phyloP scores from a whole-genome alignment of 768 basidiomycete genomes.

The Termitomyces sp. region DNA sequence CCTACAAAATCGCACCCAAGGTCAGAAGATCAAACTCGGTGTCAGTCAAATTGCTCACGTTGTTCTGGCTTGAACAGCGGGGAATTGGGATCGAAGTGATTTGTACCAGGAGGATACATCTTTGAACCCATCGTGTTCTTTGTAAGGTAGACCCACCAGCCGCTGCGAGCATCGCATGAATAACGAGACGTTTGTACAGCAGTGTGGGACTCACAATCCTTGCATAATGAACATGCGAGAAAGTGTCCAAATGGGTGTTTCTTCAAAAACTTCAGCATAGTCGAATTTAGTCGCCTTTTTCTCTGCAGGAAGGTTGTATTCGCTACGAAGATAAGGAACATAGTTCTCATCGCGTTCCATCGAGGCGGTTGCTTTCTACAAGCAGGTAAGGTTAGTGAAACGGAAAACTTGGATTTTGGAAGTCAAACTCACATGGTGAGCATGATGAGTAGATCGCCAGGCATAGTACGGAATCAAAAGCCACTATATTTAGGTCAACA shows the following conservation, averaged over 20 bases:
- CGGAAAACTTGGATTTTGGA: neutral
- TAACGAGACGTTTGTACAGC: neutral
- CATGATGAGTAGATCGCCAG: conserved; percentile 67
- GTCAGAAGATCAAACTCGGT: conserved; percentile 3
- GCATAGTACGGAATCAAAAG: conserved; percentile 58
- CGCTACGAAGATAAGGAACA: conserved; percentile 46
- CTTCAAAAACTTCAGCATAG: conserved; percentile 49
- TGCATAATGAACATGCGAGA: conserved; percentile 47
- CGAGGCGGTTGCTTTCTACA: conserved; percentile 62
- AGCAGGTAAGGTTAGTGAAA: neutral
- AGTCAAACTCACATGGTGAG: conserved; percentile 52
- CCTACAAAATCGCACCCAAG: conserved; percentile 19
- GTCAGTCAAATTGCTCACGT: conserved; percentile 22
- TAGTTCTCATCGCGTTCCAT: conserved; percentile 80
- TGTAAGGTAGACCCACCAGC: conserved; percentile 27
- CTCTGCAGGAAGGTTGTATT: conserved; percentile 37
- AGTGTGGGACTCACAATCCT: conserved; percentile 27
- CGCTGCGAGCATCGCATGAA: conserved; percentile 3
- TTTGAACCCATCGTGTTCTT: conserved; percentile 46
- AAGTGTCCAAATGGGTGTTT: conserved; percentile 45
- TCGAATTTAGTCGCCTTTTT: conserved; percentile 33
- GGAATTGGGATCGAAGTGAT: conserved; percentile 37
- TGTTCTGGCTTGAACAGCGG: conserved; percentile 37
- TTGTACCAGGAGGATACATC: conserved; percentile 45
- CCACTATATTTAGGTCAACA: conserved; percentile 28